Evolutionary conservation across 139 green algal species (phyloP).

Genomic region (Chlamydomonas eustigma): DNA sequence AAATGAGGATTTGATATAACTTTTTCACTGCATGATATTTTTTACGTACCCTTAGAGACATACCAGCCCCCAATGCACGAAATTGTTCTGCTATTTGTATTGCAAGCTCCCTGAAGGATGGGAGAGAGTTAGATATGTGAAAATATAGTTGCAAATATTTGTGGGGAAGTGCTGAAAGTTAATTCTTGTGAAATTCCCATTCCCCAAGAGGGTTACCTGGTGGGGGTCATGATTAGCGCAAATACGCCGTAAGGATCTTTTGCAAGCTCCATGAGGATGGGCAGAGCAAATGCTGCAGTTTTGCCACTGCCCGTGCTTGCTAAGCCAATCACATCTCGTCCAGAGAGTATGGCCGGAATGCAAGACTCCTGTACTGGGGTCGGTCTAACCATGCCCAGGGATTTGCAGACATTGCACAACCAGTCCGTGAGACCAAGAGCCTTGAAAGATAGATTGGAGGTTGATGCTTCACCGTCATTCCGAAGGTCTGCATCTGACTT

Average conservation of each 20-base stretch:
- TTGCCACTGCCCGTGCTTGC: constrained; percentile 95
- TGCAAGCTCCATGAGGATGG: constrained; percentile 80
- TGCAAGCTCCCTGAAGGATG: constrained; percentile 96
- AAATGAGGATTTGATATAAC: no score
- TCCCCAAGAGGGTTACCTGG: constrained; percentile 56
- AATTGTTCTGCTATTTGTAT: constrained; percentile 95
- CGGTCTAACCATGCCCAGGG: constrained; percentile 35
- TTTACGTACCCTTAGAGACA: constrained; percentile 56
- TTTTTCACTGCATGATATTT: no score
- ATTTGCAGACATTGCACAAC: constrained; percentile 50
- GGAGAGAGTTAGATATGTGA: no score
- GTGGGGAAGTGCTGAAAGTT: no score
- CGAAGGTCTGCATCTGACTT: no score
- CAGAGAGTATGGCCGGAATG: constrained; percentile 80
- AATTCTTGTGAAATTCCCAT: no score
- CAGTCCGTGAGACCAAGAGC: constrained; percentile 76
- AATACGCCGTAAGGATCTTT: constrained; percentile 91
- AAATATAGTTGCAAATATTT: no score
- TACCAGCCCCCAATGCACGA: constrained; percentile 75
- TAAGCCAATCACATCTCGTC: constrained; percentile 82
- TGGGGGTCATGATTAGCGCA: constrained; percentile 88
- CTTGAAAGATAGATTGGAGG: no score
- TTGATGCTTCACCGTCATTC: no score
- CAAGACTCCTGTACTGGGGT: constrained; percentile 69
- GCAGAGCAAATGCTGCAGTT: constrained; percentile 95